Evolutionary conservation across 148 eudicot genomes (phyloP).

Genomic region (Mesembryanthemum crystallinum): DNA sequence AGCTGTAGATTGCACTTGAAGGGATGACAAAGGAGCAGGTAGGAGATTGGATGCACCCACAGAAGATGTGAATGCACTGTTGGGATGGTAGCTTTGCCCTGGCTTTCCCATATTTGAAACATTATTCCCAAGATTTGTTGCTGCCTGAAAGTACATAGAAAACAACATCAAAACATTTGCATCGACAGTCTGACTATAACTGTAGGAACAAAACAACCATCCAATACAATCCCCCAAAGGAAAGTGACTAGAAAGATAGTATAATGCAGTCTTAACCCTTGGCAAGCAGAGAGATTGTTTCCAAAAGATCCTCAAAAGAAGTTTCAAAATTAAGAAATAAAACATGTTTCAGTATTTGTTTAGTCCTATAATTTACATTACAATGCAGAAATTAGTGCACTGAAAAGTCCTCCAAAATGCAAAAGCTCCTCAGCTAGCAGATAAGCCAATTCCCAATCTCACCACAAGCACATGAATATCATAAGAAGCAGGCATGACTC

Average conservation of each 20-base stretch:
- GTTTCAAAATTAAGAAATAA: neutral
- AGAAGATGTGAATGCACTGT: slow-evolving; percentile 34
- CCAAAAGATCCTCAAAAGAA: neutral
- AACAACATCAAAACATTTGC: neutral
- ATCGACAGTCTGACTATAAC: neutral
- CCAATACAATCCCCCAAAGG: neutral
- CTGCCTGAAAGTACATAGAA: slow-evolving; percentile 41
- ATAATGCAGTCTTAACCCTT: neutral
- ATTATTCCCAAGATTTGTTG: slow-evolving; percentile 50
- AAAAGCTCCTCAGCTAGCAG: neutral
- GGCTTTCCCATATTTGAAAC: slow-evolving; percentile 33
- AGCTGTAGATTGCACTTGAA: slow-evolving; percentile 40
- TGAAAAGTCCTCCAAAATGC: neutral
- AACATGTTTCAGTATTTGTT: too few relatives aligned
- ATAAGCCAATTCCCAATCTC: neutral
- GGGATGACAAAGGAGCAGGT: slow-evolving; percentile 40
- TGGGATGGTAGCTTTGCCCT: slow-evolving; percentile 38
- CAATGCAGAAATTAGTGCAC: neutral
- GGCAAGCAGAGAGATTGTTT: neutral
- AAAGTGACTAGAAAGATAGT: neutral
- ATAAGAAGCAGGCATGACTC: neutral
- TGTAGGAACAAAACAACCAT: neutral
- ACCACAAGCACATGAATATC: neutral
- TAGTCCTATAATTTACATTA: neutral
- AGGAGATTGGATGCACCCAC: slow-evolving; percentile 31